Conservation (phyloP, 441 rosid species). For the Populus trichocarpa region DNA sequence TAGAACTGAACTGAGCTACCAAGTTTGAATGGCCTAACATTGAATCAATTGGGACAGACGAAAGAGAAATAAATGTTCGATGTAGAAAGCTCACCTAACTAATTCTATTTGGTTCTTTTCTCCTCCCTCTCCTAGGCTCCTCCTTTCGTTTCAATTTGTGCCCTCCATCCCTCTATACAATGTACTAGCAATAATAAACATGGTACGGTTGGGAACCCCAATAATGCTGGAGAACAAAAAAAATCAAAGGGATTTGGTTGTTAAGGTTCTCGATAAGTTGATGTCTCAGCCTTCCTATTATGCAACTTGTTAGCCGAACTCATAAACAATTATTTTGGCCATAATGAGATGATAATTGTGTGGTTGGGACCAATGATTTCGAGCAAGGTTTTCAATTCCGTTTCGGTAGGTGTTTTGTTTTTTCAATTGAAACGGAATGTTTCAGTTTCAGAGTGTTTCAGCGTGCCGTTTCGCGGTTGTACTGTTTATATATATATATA, state of each 20-base stretch:
- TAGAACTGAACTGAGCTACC: background rate
- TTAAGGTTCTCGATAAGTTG: background rate
- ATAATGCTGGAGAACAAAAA: background rate
- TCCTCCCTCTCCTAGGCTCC: too few relatives aligned
- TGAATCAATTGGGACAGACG: slow-evolving; percentile 9
- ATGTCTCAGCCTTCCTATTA: background rate
- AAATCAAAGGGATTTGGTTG: background rate
- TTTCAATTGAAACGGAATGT: too few relatives aligned
- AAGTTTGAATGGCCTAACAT: background rate
- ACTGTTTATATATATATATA: too few relatives aligned
- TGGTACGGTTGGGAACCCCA: slow-evolving; percentile 16
- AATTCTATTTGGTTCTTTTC: background rate
- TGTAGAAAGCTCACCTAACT: slow-evolving; percentile 12
- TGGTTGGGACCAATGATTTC: background rate
- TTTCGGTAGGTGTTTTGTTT: too few relatives aligned
- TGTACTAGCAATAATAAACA: slow-evolving; percentile 17
- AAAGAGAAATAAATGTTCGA: slow-evolving; percentile 7
- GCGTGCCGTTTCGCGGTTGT: too few relatives aligned
- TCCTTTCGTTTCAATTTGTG: background rate
- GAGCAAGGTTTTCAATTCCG: too few relatives aligned
- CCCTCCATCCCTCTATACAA: slow-evolving; percentile 9
- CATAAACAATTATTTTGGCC: background rate
- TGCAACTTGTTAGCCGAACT: background rate
- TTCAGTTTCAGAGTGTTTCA: too few relatives aligned
- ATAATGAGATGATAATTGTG: background rate